Conservation (phyloP, 768 basidiomycete genomes). For the Russula sp. region DNA sequence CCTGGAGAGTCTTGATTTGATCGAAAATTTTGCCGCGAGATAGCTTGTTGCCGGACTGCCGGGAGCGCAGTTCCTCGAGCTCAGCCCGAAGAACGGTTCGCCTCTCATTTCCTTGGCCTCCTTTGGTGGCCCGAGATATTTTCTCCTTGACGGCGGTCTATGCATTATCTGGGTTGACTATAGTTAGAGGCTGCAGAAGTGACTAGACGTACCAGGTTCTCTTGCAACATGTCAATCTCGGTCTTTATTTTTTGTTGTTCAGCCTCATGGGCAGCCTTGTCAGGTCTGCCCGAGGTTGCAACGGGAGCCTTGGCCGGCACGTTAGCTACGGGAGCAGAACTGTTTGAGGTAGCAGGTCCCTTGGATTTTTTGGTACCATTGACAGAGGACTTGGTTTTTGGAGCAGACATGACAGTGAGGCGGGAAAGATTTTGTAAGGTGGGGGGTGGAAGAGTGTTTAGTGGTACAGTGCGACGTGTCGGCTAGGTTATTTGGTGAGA, state of each 20-base stretch:
- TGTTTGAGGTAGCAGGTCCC: slow-evolving; percentile 37
- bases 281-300: slow-evolving; percentile 55
- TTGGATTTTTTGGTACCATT: slow-evolving; percentile 32
- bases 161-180: slow-evolving; percentile 25
- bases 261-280: slow-evolving; percentile 76
- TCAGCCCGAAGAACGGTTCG: slow-evolving; percentile 69
- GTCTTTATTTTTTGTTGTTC: slow-evolving; percentile 80
- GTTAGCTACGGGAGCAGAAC: slow-evolving; percentile 32
- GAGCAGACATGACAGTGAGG: slow-evolving; percentile 31
- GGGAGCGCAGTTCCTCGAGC: slow-evolving; percentile 68
- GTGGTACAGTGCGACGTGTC: neutral
- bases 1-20: slow-evolving; percentile 74
- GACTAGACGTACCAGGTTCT: slow-evolving; percentile 59
- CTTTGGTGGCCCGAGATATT: slow-evolving; percentile 56
- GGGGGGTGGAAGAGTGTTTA: slow-evolving; percentile 24
- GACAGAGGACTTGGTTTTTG: slow-evolving; percentile 50
- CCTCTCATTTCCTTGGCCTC: slow-evolving; percentile 62
- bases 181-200: neutral
- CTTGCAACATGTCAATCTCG: slow-evolving; percentile 79
- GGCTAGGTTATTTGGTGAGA: slow-evolving; percentile 2
- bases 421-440: neutral
- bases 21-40: slow-evolving; percentile 67
- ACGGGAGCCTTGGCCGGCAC: slow-evolving; percentile 27
- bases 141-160: slow-evolving; percentile 73
- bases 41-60: slow-evolving; percentile 73